phyloP scores from a whole-genome alignment of 139 green algal species.

The Pseudopediastrum boryanum region DNA sequence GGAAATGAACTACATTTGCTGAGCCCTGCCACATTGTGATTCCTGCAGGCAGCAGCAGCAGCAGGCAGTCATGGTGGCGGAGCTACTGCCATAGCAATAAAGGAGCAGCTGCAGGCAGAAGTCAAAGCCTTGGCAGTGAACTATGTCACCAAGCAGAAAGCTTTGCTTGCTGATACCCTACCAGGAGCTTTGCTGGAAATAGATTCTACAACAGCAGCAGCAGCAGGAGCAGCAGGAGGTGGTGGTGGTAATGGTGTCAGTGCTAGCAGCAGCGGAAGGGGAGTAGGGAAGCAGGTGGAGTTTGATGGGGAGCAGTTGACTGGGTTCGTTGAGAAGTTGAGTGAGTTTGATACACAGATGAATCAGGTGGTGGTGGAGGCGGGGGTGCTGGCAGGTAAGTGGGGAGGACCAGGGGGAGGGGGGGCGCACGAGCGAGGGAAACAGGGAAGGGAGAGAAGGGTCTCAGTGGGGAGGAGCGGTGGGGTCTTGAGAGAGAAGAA shows the following conservation, averaged over 20 bases:
- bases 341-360: slow-evolving; percentile 79
- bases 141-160: slow-evolving; percentile 49
- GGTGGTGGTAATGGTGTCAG: not conserved
- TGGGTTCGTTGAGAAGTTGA: slow-evolving; percentile 53
- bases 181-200: slow-evolving; percentile 33
- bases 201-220: not conserved
- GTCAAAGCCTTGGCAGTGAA: slow-evolving; percentile 46
- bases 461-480: too few species aligned
- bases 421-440: too few species aligned
- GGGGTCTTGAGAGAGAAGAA: too few species aligned
- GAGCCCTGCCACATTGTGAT: not conserved
- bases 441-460: too few species aligned
- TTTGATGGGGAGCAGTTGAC: slow-evolving; percentile 21
- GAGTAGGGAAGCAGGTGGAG: not conserved
- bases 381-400: slow-evolving; percentile 61
- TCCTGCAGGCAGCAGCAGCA: slow-evolving; percentile 20
- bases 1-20: not conserved
- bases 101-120: slow-evolving; percentile 11
- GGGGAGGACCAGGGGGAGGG: not conserved
- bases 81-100: too few species aligned
- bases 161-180: slow-evolving; percentile 55
- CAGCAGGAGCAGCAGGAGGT: slow-evolving; percentile 21
- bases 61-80: not conserved
- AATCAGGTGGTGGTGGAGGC: slow-evolving; percentile 65
- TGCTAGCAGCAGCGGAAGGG: not conserved